Base-by-base conservation (phyloP, 2,329 filamentous ascomycete species). In the Chaetomiaceae sp. region DNA sequence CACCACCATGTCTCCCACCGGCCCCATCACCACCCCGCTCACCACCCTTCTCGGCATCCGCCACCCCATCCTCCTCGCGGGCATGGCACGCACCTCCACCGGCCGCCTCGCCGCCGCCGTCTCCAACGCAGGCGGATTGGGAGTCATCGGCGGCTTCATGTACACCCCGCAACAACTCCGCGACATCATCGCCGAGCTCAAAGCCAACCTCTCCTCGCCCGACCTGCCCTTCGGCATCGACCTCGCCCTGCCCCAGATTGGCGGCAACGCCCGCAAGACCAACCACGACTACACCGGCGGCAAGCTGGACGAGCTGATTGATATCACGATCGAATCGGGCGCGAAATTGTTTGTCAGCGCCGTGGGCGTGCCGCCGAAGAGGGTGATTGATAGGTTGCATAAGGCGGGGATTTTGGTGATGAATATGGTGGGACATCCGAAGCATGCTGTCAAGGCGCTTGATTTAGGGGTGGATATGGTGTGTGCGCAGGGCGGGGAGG, bases 351-450 rank as follows among this genome's bases (percentile, higher is more conserved):
- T 97, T 66, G 90, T 96, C 38, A 84, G 79, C 48, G 92, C 92
- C 1, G 91, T 96, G 0, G 92, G 92, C 8, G 87, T 96, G 20
- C 92, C 92, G 15, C 89, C 91, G 0, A 74, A 75, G 42, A 70
- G 75, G 53, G 82, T 91, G 4, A 87, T 96, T 53, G 83, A 89
- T 61, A 75, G 83, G 42, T 76, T 97, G 40, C 92, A 97, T 66
- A 77, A 79, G 8, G 86, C 87, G 0, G 88, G 88, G 0, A 88
- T 97, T 37, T 68, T 95, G 55, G 79, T 96, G 33, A 96, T 96
- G 91, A 96, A 96, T 70, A 96, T 96, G 91, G 91, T 96, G 19
- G 92, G 92, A 0, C 88, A 91, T 64, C 91, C 92, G 2, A 90
- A 87, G 68, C 92, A 97, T 69, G 91, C 91, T 1, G 81, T 86